Evolutionary conservation across 2,329 filamentous ascomycete species (phyloP), one percentile per base, ranked within the genome.

Genomic region (Aspergillus fumigatus): DNA sequence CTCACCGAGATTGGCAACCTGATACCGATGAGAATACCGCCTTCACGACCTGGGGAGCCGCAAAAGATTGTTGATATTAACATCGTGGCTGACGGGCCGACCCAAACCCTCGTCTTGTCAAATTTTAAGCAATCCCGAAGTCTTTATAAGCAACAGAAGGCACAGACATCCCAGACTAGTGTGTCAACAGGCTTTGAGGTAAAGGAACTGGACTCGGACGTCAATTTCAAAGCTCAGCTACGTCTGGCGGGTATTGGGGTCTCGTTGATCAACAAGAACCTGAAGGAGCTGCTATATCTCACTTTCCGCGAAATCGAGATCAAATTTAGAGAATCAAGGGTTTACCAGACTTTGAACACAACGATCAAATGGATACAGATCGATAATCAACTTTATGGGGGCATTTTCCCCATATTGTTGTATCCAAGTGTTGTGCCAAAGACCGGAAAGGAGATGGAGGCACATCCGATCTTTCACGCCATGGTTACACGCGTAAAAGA

Each of bases 361-460:
- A 90, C 91, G 0, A 88, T 97, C 71, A 97, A 99, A 73, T 99
- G 95, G 95, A 94, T 99, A 27, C 94, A 99, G 74, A 90, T 99
- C 65, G 94, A 99, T 75, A 99, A 99, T 66, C 94, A 99, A 73
- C 84, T 99, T 14, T 99, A 99, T 68, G 95, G 95, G 27, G 94
- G 95, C 26, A 92, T 99, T 65, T 99, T 99, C 81, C 94, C 94
- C 0, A 96, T 99, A 77, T 86, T 99, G 29, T 81, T 99, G 56
- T 99, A 99, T 71, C 94, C 94, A 5, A 97, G 92, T 75, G 94
- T 99, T 9, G 94, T 99, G 17, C 93, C 94, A 0, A 97, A 97
- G 81, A 94, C 92, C 62, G 92, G 91, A 38, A 92, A 94, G 69
- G 94, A 99, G 73, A 94, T 96, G 70, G 94, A 97, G 62, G 88